Conservation (phyloP, 305 asterid species). For the Ilex paraguariensis region DNA sequence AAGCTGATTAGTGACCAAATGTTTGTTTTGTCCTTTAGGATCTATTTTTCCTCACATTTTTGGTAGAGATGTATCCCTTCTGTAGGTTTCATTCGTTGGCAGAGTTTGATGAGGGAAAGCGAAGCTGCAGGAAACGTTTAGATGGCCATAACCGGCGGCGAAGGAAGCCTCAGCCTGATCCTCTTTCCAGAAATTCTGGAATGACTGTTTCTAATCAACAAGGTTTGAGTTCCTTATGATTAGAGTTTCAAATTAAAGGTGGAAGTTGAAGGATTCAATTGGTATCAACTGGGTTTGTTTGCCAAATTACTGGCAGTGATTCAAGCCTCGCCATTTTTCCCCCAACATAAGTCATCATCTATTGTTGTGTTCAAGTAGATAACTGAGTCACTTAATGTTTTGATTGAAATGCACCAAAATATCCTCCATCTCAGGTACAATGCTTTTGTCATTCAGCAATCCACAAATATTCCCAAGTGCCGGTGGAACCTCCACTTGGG, state of each 20-base stretch:
- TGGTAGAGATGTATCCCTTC: neutral
- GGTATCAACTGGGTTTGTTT: neutral
- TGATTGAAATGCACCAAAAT: neutral
- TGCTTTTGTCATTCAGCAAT: conserved; percentile 41
- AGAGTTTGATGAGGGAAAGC: conserved; percentile 81
- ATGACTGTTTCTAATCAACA: conserved; percentile 33
- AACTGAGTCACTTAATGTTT: too few species aligned
- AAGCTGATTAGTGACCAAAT: too few species aligned
- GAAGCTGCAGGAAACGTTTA: conserved; percentile 90
- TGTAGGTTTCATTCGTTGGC: conserved; percentile 78
- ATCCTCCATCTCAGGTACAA: conserved; percentile 19
- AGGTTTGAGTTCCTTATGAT: conserved; percentile 2
- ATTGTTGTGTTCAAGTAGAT: neutral
- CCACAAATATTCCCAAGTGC: conserved; percentile 41
- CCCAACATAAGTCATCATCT: neutral
- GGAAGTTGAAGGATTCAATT: neutral
- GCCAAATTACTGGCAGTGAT: neutral
- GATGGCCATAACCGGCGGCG: conserved; percentile 88
- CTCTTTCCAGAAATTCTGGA: conserved; percentile 33
- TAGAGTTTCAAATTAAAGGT: neutral
- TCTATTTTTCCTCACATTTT: too few species aligned
- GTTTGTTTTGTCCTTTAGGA: too few species aligned
- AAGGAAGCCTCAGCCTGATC: conserved; percentile 76
- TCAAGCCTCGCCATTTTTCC: neutral
- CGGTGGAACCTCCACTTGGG: conserved; percentile 41